Evolutionary conservation across 1,139 yeast genomes (phyloP).

Genomic region (Arxiozyma bovina): DNA sequence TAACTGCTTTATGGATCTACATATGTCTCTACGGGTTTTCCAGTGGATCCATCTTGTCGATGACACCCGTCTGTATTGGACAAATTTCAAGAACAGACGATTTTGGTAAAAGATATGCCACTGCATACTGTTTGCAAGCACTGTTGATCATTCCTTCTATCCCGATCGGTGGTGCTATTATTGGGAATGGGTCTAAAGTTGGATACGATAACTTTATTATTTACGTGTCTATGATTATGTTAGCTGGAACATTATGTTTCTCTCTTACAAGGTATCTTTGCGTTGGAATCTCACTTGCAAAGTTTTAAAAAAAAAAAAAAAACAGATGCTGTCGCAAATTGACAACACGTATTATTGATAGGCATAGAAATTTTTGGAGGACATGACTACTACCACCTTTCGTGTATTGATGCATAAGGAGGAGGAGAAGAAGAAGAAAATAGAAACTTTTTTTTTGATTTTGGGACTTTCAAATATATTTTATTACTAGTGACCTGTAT

Average conservation of each 20-base stretch:
- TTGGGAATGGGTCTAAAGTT: conserved; percentile 32
- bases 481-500: background rate
- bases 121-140: conserved; percentile 40
- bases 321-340: no score
- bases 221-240: conserved; percentile 23
- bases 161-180: conserved; percentile 46
- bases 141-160: conserved; percentile 38
- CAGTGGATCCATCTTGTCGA: conserved; percentile 32
- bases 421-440: background rate
- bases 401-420: no score
- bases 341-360: no score
- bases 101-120: conserved; percentile 44
- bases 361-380: no score
- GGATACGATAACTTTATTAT: conserved; percentile 28
- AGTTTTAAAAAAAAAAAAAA: no score
- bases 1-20: conserved; percentile 30
- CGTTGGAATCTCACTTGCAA: conserved; percentile 30
- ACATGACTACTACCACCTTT: no score
- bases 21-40: conserved; percentile 33
- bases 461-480: conserved; percentile 4
- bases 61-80: conserved; percentile 45
- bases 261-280: conserved; percentile 31
- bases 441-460: background rate
- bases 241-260: conserved; percentile 24
- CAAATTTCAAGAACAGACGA: conserved; percentile 42